phyloP scores from a whole-genome alignment of 2,329 filamentous ascomycete genomes.

The Clarireedia sp. region DNA sequence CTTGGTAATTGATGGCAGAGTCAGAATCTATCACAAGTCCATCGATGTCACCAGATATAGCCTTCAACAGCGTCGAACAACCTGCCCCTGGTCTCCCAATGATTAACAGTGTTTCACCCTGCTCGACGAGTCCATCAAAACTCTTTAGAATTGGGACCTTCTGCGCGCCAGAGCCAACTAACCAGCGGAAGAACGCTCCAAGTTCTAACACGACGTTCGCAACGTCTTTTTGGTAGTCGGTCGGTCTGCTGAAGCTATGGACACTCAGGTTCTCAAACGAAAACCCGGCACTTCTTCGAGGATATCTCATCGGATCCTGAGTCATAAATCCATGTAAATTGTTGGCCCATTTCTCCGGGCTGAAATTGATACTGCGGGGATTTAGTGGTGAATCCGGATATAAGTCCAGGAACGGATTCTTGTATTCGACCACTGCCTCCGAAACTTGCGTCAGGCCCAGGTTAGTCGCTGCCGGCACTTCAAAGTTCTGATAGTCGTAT shows the following conservation, averaged over 20 bases:
- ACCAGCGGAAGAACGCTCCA: conserved; percentile 34
- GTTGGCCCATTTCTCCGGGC: conserved; percentile 41
- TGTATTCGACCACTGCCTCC: neutral
- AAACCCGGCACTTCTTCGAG: conserved; percentile 49
- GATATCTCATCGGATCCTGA: conserved; percentile 37
- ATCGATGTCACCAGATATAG: conserved; percentile 44
- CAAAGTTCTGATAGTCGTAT: neutral
- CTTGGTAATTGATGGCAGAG: conserved; percentile 54
- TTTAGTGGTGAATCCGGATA: conserved; percentile 32
- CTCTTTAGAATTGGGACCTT: conserved; percentile 47
- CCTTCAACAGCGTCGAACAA: conserved; percentile 56
- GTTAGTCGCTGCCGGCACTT: neutral
- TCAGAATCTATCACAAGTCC: conserved; percentile 45
- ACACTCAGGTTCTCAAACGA: conserved; percentile 61
- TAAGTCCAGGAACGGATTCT: conserved; percentile 12
- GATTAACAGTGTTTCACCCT: conserved; percentile 59
- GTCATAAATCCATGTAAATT: conserved; percentile 19
- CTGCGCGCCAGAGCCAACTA: conserved; percentile 46
- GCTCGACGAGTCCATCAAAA: conserved; percentile 55
- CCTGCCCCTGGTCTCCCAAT: conserved; percentile 55
- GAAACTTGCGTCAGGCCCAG: neutral
- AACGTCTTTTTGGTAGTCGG: conserved; percentile 64
- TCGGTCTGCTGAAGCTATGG: conserved; percentile 57
- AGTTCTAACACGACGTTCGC: conserved; percentile 48
- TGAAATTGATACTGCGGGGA: conserved; percentile 43